phyloP scores from a whole-genome alignment of 805 yeast species.

The Saturnispora saitoi region DNA sequence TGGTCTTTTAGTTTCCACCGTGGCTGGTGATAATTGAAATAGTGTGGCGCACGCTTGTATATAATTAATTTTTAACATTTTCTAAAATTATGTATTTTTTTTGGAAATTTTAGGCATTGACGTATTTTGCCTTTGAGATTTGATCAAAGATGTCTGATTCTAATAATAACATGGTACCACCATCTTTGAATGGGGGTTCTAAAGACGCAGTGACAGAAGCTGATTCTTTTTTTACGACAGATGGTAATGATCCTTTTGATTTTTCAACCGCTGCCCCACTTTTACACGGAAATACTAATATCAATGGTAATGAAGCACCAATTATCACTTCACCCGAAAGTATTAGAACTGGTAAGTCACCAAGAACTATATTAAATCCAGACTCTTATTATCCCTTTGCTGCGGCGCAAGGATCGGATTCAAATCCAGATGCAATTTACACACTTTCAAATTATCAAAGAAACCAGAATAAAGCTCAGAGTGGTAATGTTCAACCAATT shows the following conservation, averaged over 20 bases:
- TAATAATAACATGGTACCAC: neutral
- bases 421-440: conserved; percentile 1
- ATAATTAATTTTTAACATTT: neutral
- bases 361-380: conserved; percentile 3
- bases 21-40: neutral
- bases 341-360: neutral
- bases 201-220: neutral
- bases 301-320: neutral
- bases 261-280: conserved; percentile 1
- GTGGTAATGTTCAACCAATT: neutral
- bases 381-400: neutral
- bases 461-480: neutral
- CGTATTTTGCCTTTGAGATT: neutral
- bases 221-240: neutral
- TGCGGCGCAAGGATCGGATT: neutral
- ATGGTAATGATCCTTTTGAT: neutral
- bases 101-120: neutral
- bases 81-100: neutral
- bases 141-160: neutral
- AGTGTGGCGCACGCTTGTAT: conserved; percentile 1
- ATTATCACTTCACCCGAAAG: conserved; percentile 8
- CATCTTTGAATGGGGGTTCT: neutral
- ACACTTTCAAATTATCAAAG: conserved; percentile 6
- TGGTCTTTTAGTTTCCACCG: neutral
- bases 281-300: neutral